Evolutionary conservation across 2,329 filamentous ascomycete species (phyloP).

Genomic region (Pyrenochaeta sp.): DNA sequence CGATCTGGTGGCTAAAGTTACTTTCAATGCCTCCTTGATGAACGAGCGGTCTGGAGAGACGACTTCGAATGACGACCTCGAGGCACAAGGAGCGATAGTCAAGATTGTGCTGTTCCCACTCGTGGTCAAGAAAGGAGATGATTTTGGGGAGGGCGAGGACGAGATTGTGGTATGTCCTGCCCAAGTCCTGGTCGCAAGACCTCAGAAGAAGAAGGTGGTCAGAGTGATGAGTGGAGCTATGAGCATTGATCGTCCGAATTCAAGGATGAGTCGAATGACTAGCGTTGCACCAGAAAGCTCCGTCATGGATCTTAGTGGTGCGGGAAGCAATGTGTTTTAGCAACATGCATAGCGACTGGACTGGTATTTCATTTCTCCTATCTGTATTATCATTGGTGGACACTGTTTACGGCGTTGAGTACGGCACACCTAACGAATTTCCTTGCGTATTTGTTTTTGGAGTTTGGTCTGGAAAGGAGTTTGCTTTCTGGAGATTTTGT

Average conservation of each 20-base stretch:
- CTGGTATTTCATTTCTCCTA: slow-evolving; percentile 7
- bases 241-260: slow-evolving; percentile 50
- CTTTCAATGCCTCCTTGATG: slow-evolving; percentile 94
- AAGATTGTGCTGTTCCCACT: slow-evolving; percentile 94
- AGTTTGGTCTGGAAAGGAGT: slow-evolving; percentile 1
- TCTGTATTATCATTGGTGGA: slow-evolving; percentile 8
- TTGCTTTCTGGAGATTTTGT: not conserved
- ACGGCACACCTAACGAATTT: slow-evolving; percentile 19
- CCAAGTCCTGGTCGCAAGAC: slow-evolving; percentile 80
- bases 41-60: slow-evolving; percentile 82
- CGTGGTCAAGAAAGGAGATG: slow-evolving; percentile 94
- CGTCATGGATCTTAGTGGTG: slow-evolving; percentile 43
- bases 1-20: slow-evolving; percentile 84
- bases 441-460: slow-evolving; percentile 13
- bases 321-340: slow-evolving; percentile 38
- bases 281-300: slow-evolving; percentile 44
- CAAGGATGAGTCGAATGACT: slow-evolving; percentile 29
- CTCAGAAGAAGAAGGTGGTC: slow-evolving; percentile 57
- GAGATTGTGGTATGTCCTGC: slow-evolving; percentile 96
- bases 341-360: slow-evolving; percentile 14
- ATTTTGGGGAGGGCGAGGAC: slow-evolving; percentile 84
- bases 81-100: slow-evolving; percentile 77
- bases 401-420: slow-evolving; percentile 18
- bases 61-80: slow-evolving; percentile 78
- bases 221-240: slow-evolving; percentile 59